These are phyloP conservation scores for Larix kaempferi DNA, from an alignment of 75 land plant genomes.

Conservation along the genomic window DNA sequence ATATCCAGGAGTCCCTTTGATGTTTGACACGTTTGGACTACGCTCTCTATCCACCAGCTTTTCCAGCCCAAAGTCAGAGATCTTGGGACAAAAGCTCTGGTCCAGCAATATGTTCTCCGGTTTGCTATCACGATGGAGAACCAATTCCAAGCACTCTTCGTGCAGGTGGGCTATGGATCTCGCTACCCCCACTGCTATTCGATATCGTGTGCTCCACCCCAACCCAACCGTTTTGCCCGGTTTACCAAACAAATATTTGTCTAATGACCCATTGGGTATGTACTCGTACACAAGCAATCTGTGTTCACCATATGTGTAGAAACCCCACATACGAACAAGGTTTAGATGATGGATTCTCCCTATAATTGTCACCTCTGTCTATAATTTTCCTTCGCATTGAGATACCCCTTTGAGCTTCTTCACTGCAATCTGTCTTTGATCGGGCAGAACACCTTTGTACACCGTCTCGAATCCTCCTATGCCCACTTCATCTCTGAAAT, in stretches of 20 bases:
- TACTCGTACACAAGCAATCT: conserved; percentile 50
- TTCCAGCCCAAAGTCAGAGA: too few relatives aligned
- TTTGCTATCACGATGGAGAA: too few relatives aligned
- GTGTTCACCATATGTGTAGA: conserved; percentile 24
- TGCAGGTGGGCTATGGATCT: too few relatives aligned
- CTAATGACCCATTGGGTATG: not conserved
- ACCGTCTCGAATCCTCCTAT: conserved; percentile 34
- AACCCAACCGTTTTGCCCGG: too few relatives aligned
- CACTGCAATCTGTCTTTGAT: conserved; percentile 17
- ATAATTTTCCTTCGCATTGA: conserved; percentile 19
- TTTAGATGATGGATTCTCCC: conserved; percentile 40
- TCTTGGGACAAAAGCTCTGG: too few relatives aligned
- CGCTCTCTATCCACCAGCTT: too few relatives aligned
- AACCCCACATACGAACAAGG: conserved; percentile 35
- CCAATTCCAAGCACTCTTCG: too few relatives aligned
- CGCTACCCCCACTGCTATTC: too few relatives aligned
- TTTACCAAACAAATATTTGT: not conserved
- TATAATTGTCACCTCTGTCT: conserved; percentile 25
- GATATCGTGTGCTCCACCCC: too few relatives aligned
- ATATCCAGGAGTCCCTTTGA: too few relatives aligned
- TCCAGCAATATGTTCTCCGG: too few relatives aligned
- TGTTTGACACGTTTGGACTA: too few relatives aligned
- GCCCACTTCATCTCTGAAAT: conserved; percentile 35
- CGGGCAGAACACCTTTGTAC: conserved; percentile 25
- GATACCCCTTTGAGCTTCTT: conserved; percentile 11